phyloP scores from a whole-genome alignment of 139 green algal genomes.

The Parachlorella kessleri region DNA sequence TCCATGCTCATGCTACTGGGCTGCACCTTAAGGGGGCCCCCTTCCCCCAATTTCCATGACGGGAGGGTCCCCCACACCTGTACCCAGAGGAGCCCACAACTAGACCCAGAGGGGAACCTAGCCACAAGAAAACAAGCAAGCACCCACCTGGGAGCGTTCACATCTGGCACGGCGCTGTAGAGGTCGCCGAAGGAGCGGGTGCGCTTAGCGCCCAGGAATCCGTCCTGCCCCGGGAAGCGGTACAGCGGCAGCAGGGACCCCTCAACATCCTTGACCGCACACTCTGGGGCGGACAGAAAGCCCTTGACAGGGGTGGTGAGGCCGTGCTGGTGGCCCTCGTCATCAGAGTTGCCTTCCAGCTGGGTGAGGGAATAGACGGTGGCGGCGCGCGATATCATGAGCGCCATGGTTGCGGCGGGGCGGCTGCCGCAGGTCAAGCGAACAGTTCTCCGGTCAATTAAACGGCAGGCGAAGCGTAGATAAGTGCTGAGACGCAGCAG shows the following conservation, averaged over 20 bases:
- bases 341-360: constrained; percentile 16
- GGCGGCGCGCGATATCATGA: constrained; percentile 37
- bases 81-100: too few species aligned
- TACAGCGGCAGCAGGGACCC: constrained; percentile 37
- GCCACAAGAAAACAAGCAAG: too few species aligned
- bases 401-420: constrained; percentile 7
- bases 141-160: constrained; percentile 14
- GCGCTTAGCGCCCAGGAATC: constrained; percentile 33
- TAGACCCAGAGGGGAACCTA: too few species aligned
- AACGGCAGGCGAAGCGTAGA: background rate
- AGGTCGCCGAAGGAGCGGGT: constrained; percentile 64
- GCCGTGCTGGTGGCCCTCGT: background rate
- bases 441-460: background rate
- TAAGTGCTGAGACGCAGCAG: background rate
- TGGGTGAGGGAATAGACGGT: constrained; percentile 53
- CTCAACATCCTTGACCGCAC: constrained; percentile 38
- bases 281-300: constrained; percentile 15
- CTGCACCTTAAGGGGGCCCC: too few species aligned
- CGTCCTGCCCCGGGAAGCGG: constrained; percentile 28
- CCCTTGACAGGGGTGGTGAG: constrained; percentile 16
- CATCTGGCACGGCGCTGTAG: constrained; percentile 38
- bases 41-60: too few species aligned
- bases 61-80: too few species aligned
- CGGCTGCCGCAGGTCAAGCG: background rate
- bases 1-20: too few species aligned